Evolutionary conservation across 768 basidiomycete genomes (phyloP), one percentile per base, ranked within the genome.

Genomic region (Podaxis rugospora): DNA sequence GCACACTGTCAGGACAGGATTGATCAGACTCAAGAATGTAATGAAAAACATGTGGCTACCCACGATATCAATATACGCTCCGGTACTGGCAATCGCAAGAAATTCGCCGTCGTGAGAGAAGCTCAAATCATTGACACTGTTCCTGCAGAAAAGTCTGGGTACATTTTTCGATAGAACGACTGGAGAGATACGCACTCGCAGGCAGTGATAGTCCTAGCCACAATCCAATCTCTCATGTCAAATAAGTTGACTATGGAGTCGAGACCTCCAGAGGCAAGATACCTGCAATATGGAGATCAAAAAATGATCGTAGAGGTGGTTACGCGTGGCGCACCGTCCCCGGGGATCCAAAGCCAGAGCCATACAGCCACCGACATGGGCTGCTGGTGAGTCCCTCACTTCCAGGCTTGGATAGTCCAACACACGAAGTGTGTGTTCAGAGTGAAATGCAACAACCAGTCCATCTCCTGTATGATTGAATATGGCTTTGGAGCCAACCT

Each of bases 21-120:
- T 37, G 57, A 32, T 51, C 21, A 32, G 28, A 7, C 28, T 32
- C 28, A 4, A 13, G 10, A 51, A 44, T 10, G 1, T 46, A 16
- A 39, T n/a, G 18, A 56, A 28, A 11, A 23, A 23, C 27, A 14
- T 28, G 53, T 5, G 18, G 14, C n/a, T n/a, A 72, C 89, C 60
- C 64, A 91, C 90, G 46, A 92, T 89, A 63, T 92, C 90, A 55
- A 92, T 87, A 64, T 91, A 92, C 32, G 76, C 74, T 18, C 89
- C 89, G 7, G 81, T 78, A 63, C 78, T 89, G 7, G 90, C 87
- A 53, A 92, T 86, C 16, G 91, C 91, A 50, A 93, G 71, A 67
- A 87, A 93, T 76, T 93, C 91, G 36, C 91, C 91, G 65, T 93
- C 91, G 64, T 87, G 80, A 11, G 90, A 92, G 78, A 92, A 93